These are phyloP conservation scores for Ganoderma leucocontextum DNA, from an alignment of 1,284 basidiomycete genomes.

Conservation along the genomic window DNA sequence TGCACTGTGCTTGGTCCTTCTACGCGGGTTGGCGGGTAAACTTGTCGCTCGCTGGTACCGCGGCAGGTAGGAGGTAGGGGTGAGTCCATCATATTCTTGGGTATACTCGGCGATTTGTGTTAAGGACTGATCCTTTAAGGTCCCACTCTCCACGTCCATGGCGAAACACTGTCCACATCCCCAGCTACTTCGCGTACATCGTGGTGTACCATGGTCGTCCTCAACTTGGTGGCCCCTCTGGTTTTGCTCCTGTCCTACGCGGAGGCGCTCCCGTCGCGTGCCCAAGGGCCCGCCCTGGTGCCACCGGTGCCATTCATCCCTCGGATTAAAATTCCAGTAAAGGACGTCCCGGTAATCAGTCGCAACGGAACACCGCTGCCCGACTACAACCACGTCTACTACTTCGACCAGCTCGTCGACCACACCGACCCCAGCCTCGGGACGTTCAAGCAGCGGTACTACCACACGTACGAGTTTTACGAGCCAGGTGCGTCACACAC, in stretches of 20 bases:
- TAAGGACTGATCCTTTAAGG: background rate
- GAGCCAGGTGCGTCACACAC: conserved; percentile 49
- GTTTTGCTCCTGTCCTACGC: background rate
- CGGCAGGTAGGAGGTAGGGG: background rate
- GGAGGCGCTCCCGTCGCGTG: conserved; percentile 6
- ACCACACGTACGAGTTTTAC: conserved; percentile 72
- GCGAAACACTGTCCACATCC: background rate
- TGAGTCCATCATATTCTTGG: background rate
- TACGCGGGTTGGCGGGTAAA: no score
- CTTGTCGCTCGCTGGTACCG: no score
- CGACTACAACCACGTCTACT: conserved; percentile 53
- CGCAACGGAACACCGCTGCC: conserved; percentile 39
- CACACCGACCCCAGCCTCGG: conserved; percentile 71
- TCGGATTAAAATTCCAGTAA: background rate
- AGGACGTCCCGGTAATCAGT: conserved; percentile 30
- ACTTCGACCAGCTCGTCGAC: conserved; percentile 77
- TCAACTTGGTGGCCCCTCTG: background rate
- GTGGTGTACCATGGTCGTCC: background rate
- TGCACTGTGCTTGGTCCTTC: no score
- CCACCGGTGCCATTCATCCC: conserved; percentile 26
- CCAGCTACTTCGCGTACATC: background rate
- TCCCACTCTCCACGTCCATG: background rate
- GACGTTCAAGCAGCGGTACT: conserved; percentile 79
- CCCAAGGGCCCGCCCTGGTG: conserved; percentile 8
- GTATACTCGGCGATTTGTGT: background rate